Conservation (phyloP, 148 eudicot genomes). For the Vaccinium macrocarpon region DNA sequence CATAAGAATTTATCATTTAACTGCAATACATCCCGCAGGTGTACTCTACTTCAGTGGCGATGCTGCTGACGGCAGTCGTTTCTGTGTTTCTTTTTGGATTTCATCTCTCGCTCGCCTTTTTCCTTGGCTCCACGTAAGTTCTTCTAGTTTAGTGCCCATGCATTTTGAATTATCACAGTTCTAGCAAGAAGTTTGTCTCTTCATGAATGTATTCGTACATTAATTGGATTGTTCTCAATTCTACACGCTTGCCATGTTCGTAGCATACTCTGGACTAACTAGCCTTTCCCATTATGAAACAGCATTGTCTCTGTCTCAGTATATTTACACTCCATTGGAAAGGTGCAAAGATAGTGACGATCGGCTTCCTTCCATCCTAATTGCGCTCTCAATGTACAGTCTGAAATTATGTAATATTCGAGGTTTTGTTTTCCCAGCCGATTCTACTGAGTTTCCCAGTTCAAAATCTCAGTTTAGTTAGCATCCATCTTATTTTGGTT, state of each 20-base stretch:
- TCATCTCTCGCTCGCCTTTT: slow-evolving; percentile 90
- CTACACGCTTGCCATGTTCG: background rate
- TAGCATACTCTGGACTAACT: background rate
- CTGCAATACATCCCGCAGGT: slow-evolving; percentile 48
- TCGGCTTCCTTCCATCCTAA: background rate
- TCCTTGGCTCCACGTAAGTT: slow-evolving; percentile 93
- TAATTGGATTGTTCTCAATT: background rate
- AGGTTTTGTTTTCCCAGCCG: background rate
- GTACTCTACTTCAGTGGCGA: slow-evolving; percentile 95
- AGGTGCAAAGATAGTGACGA: slow-evolving; percentile 39
- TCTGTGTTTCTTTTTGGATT: slow-evolving; percentile 88
- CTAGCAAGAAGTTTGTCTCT: background rate
- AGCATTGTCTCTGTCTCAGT: slow-evolving; percentile 81
- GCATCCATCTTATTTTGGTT: background rate
- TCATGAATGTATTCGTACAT: background rate
- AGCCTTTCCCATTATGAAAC: slow-evolving; percentile 10
- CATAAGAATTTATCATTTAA: background rate
- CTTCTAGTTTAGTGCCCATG: background rate
- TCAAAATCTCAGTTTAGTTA: background rate
- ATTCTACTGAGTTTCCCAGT: slow-evolving; percentile 6
- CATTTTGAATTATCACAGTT: background rate
- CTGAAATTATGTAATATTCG: background rate
- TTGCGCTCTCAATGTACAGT: background rate
- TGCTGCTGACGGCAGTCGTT: slow-evolving; percentile 90
- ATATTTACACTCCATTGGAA: slow-evolving; percentile 60